These are phyloP conservation scores for Komagataella populi DNA, from an alignment of 805 yeast genomes.

Conservation along the genomic window DNA sequence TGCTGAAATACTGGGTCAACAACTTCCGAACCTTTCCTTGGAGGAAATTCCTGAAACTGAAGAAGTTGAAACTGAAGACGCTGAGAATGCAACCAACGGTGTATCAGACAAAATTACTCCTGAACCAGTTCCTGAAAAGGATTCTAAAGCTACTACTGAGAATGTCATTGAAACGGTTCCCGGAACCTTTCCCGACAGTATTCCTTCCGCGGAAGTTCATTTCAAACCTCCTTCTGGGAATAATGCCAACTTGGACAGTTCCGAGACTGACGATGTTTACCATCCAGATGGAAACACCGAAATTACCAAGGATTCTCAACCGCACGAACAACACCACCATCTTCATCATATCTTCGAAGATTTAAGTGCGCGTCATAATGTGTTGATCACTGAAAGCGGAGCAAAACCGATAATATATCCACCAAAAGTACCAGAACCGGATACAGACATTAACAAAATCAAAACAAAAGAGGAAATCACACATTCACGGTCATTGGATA, in stretches of 20 bases:
- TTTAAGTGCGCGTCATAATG: background rate
- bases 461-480: background rate
- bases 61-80: background rate
- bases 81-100: background rate
- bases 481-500: background rate
- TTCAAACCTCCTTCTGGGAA: background rate
- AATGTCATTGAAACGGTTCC: background rate
- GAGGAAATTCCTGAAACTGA: background rate
- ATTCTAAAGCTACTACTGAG: background rate
- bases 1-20: background rate
- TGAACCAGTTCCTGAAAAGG: background rate
- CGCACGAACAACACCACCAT: background rate
- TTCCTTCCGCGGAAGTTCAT: background rate
- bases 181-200: background rate
- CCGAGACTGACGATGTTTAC: background rate
- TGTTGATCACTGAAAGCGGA: background rate
- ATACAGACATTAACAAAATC: background rate
- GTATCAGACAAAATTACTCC: background rate
- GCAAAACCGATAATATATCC: background rate
- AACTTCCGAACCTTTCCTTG: background rate
- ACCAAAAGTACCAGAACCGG: background rate
- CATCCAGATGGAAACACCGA: background rate
- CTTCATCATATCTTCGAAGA: background rate
- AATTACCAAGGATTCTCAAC: background rate
- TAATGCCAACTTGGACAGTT: background rate